Evolutionary conservation across 768 basidiomycete genomes (phyloP).

Genomic region (Auriscalpium microsporum): DNA sequence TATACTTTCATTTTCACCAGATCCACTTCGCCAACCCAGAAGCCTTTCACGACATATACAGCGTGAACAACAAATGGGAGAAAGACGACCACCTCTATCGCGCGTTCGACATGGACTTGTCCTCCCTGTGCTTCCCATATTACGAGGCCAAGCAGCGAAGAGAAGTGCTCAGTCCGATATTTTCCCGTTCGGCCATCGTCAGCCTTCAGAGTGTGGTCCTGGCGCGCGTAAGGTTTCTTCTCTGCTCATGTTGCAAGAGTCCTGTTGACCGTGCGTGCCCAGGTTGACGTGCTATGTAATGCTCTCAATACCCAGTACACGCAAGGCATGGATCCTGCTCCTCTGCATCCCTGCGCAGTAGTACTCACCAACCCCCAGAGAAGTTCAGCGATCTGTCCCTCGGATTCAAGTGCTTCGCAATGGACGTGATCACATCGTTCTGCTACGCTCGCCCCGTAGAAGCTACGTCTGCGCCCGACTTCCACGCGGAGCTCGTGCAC

Average conservation of each 20-base stretch:
- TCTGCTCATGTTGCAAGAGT: too few species aligned
- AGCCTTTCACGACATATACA: slow-evolving; percentile 1
- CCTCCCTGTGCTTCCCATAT: background rate
- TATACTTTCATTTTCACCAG: background rate
- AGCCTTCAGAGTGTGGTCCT: background rate
- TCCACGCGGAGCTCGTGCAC: background rate
- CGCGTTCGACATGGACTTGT: background rate
- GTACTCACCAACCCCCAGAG: background rate
- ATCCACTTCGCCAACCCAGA: slow-evolving; percentile 1
- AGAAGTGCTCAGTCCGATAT: background rate
- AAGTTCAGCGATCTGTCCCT: background rate
- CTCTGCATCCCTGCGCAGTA: background rate
- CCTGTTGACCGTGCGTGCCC: background rate
- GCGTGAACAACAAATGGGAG: slow-evolving; percentile 2
- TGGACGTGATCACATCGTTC: background rate
- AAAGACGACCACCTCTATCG: background rate
- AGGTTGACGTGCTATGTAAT: background rate
- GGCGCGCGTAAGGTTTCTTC: background rate
- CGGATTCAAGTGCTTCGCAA: background rate
- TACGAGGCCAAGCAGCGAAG: slow-evolving; percentile 1
- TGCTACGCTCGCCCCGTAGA: background rate
- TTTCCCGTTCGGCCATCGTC: background rate
- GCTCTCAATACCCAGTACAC: background rate
- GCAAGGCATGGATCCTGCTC: background rate
- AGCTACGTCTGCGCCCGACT: background rate